Evolutionary conservation across 2,329 filamentous ascomycete species (phyloP).

Genomic region (Aspergillus brunneoviolaceus): DNA sequence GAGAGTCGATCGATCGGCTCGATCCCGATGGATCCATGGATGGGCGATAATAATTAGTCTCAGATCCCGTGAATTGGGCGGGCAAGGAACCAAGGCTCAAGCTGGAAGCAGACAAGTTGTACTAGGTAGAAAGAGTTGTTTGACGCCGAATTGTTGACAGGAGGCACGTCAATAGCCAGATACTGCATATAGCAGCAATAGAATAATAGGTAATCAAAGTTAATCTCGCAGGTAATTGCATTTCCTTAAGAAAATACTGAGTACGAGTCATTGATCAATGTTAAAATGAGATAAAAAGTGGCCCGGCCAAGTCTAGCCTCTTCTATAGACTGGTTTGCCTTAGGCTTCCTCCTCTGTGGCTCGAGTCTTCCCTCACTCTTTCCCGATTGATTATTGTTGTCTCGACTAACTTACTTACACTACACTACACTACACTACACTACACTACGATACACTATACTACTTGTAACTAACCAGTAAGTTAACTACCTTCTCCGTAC

Average conservation of each 20-base stretch:
- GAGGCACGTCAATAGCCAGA: too few relatives aligned
- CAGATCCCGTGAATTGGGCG: background rate
- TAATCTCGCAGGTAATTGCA: background rate
- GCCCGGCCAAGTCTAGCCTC: conserved; percentile 4
- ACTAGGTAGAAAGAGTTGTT: background rate
- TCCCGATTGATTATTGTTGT: background rate
- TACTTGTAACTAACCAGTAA: too few relatives aligned
- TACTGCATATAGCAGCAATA: background rate
- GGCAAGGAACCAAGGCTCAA: background rate
- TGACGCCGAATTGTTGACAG: background rate
- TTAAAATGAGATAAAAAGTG: background rate
- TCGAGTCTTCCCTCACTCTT: background rate
- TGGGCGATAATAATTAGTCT: background rate
- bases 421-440: background rate
- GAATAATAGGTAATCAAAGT: background rate
- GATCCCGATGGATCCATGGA: conserved; percentile 4
- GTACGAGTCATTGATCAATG: background rate
- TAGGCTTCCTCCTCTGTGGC: background rate
- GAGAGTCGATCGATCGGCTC: conserved; percentile 1
- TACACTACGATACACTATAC: background rate
- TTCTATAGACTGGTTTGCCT: background rate
- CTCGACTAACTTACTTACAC: too few relatives aligned
- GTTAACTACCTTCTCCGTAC: background rate
- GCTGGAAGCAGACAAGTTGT: background rate
- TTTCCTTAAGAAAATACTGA: too few relatives aligned